Percentiles rank a stretch among this genome's conserved stretches.
These are phyloP conservation scores for Chenopodium quinoa DNA, from an alignment of 148 eudicot genomes.

Conservation along the genomic window DNA sequence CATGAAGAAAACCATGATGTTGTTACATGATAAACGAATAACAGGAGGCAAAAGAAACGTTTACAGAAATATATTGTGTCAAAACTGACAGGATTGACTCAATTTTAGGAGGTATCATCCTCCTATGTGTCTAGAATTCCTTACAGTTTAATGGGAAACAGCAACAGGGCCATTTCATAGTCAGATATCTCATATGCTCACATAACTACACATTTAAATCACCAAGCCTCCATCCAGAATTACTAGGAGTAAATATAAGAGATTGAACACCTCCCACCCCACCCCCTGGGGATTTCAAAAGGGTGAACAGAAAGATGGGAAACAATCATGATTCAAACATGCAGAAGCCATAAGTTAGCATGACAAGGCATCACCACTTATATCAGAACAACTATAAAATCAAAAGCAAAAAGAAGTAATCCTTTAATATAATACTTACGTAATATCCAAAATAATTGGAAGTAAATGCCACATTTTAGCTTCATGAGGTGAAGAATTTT, in stretches of 20 bases:
- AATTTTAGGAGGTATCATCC: neutral
- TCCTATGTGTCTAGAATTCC: neutral
- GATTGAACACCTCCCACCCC: neutral
- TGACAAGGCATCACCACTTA: neutral
- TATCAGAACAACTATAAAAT: neutral
- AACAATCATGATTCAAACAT: neutral
- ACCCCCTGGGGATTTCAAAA: neutral
- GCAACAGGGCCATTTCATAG: neutral
- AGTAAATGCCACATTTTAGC: conserved; percentile 79
- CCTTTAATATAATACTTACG: conserved; percentile 43
- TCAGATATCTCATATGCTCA: neutral
- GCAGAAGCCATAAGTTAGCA: neutral
- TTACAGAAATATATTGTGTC: neutral
- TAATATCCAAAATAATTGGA: conserved; percentile 42
- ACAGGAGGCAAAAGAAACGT: neutral
- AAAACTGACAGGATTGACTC: neutral
- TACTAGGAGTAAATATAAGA: neutral
- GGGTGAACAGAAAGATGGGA: neutral
- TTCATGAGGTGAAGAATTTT: conserved; percentile 83
- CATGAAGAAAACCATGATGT: conserved; percentile 5
- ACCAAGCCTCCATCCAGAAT: neutral
- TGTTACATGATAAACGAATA: neutral
- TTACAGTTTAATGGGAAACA: neutral
- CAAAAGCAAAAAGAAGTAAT: conserved; percentile 5
- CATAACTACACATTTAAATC: neutral